Base-by-base conservation (phyloP, 208 protist genomes). In the Herpetomonas tarakana region DNA sequence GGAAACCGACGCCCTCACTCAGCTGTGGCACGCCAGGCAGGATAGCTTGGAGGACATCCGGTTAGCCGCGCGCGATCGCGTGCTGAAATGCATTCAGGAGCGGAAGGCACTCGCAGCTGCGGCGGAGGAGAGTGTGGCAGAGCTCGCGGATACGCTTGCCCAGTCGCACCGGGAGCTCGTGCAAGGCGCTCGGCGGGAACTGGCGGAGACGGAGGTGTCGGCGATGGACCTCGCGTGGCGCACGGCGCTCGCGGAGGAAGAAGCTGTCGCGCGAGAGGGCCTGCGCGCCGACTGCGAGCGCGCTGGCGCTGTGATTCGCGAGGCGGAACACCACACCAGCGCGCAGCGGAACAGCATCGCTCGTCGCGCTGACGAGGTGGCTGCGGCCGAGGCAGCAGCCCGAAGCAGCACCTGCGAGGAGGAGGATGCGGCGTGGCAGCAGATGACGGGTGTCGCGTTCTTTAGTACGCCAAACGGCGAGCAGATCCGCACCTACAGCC, bases 171-270 rank as follows among this genome's bases (percentile, higher is more conserved):
- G 64, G 25, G 21, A 39, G 3, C 29, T 52, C 25, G 74, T 79
- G 67, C 41, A 27, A 19, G 29, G 30, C 9, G 58, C 31, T 54
- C 69, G 62, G 61, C 28, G 31, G 1, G 50, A 59, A 47, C 52
- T 86, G 61, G 41, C 58, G 16, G 30, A 62, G 24, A 22, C 28
- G n/a, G 58, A 68, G 45, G 22, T 3, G 28, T 38, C 25, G 26
- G 35, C 35, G 6, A 14, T 41, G 9, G 58, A 62, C 16, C 39
- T 28, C n/a, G 67, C 72, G 22, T 22, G 62, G 14, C 60, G 57
- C 16, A 67, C 72, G 58, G 67, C 63, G 45, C 35, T 70, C 46
- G 58, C 65, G 29, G 47, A 73, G 18, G 57, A 74, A 14, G 64
- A 31, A 2, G 58, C 52, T 35, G 38, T 58, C 9, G 18, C 29